Percentiles rank a stretch among this genome's conserved stretches.
These are phyloP conservation scores for Cenococcum geophilum DNA, from an alignment of 495 filamentous ascomycete species.

Conservation along the genomic window DNA sequence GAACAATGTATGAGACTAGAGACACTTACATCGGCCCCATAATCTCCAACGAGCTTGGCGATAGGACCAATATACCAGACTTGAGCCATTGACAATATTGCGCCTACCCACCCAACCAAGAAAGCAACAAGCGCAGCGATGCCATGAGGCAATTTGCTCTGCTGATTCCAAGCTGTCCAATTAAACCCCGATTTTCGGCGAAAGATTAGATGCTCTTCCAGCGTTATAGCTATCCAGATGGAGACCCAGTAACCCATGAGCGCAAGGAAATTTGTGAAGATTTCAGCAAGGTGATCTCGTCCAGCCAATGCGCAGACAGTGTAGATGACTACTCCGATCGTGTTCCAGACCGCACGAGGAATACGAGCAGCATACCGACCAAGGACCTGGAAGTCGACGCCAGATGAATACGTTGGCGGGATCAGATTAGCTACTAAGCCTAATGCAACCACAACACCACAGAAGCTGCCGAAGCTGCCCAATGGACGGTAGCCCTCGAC, in stretches of 20 bases:
- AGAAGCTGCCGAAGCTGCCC: constrained; percentile 65
- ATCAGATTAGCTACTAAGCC: constrained; percentile 68
- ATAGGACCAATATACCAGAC: constrained; percentile 42
- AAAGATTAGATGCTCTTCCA: constrained; percentile 53
- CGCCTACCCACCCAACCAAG: constrained; percentile 39
- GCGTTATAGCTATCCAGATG: constrained; percentile 47
- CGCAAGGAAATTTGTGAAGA: constrained; percentile 54
- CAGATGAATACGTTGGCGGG: constrained; percentile 61
- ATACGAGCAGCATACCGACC: constrained; percentile 44
- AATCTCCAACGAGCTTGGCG: constrained; percentile 43
- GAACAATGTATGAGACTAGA: background rate
- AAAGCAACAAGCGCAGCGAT: constrained; percentile 40
- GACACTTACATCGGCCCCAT: constrained; percentile 53
- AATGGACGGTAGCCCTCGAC: constrained; percentile 59
- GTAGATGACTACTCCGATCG: constrained; percentile 47
- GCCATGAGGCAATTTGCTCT: constrained; percentile 34
- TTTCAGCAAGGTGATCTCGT: constrained; percentile 47
- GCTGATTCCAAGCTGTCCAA: constrained; percentile 38
- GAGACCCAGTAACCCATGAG: constrained; percentile 57
- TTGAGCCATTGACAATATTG: constrained; percentile 41
- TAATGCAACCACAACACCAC: constrained; percentile 62
- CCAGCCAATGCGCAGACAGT: constrained; percentile 52
- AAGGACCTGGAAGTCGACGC: constrained; percentile 57
- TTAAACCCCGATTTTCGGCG: constrained; percentile 42
- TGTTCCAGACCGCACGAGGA: constrained; percentile 49